Evolutionary conservation across 306 rosid species (phyloP).

Genomic region (Ziziphus jujuba): DNA sequence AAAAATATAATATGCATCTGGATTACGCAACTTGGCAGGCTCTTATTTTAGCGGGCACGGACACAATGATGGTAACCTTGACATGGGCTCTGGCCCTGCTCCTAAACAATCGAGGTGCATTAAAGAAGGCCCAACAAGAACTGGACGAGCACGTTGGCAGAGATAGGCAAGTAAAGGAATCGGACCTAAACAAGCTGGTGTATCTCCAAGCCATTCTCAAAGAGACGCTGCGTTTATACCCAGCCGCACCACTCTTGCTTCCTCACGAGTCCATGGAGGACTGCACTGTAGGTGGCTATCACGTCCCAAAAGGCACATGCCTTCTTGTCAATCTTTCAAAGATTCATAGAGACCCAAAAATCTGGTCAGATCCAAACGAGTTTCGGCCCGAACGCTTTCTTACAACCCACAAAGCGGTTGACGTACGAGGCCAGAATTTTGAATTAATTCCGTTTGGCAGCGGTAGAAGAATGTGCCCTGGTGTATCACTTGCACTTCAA

Average conservation of each 20-base stretch:
- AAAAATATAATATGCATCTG: too few relatives aligned
- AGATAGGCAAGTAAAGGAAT: constrained; percentile 18
- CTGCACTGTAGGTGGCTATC: constrained; percentile 10
- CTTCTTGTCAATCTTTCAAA: constrained; percentile 15
- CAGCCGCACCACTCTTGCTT: constrained; percentile 23
- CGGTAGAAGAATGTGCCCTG: constrained; percentile 26
- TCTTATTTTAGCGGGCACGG: constrained; percentile 25
- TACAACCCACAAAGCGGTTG: not conserved
- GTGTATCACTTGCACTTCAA: constrained; percentile 11
- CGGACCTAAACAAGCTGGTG: not conserved
- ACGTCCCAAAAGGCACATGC: constrained; percentile 10
- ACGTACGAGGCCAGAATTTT: constrained; percentile 16
- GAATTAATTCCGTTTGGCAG: constrained; percentile 15
- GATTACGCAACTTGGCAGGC: not conserved
- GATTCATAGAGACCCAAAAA: constrained; percentile 16
- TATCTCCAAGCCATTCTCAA: constrained; percentile 25
- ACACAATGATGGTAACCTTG: constrained; percentile 23
- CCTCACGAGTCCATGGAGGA: constrained; percentile 10
- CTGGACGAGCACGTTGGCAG: constrained; percentile 18
- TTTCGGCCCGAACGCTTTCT: constrained; percentile 18
- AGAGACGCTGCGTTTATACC: constrained; percentile 28
- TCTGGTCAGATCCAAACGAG: constrained; percentile 17
- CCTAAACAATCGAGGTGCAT: constrained; percentile 19
- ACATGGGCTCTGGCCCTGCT: constrained; percentile 32
- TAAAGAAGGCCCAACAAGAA: too few relatives aligned